Evolutionary conservation across 345 rosid species (phyloP), one percentile per base, ranked within the genome.

Genomic region (Clarkia xantiana): DNA sequence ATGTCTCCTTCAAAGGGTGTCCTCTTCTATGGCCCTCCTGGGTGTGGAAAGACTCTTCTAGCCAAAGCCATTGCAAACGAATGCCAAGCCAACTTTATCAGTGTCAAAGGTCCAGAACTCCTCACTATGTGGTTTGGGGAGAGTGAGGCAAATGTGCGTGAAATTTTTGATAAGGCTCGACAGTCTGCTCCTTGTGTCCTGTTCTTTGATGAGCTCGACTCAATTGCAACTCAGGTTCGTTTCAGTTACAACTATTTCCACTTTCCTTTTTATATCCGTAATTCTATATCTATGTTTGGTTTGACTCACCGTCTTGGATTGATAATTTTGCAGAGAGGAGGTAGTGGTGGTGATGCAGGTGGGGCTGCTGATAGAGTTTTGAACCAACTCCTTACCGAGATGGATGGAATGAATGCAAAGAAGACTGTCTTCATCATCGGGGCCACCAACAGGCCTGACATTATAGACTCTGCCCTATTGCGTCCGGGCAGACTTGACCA

Each of bases 101-200:
- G 97, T 47, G 63, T 88, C 69, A 88, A 88, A 68, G 97, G 97
- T 49, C 97, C 97, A 0, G 97, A 88, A 62, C 72, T 89, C 65
- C 95, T 89, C n/a, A 89, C 95, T 4, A 89, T 89, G 97, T 89
- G 97, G 97, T 89, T 89, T 58, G 95, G 95, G 42, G 94, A 89
- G 67, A 89, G 95, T 56, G 97, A 89, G 54, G 97, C 97, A 25
- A 89, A 89, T 40, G 97, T 89, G 1, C 78, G 97, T 43, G 97
- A 89, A 64, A 89, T 89, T 47, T 89, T 89, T 55, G 97, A 89
- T 67, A 89, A 89, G 75, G 95, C 95, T 56, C 86, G 95, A 40
- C 82, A 76, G 14, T 89, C 97, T 53, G 95, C 97, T 49, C 97
- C 95, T 45, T 89, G 97, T 38, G 94, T 89, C 55, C 76, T 89